Base-by-base conservation (phyloP, 805 yeast species). In the Suhomyces sp. region DNA sequence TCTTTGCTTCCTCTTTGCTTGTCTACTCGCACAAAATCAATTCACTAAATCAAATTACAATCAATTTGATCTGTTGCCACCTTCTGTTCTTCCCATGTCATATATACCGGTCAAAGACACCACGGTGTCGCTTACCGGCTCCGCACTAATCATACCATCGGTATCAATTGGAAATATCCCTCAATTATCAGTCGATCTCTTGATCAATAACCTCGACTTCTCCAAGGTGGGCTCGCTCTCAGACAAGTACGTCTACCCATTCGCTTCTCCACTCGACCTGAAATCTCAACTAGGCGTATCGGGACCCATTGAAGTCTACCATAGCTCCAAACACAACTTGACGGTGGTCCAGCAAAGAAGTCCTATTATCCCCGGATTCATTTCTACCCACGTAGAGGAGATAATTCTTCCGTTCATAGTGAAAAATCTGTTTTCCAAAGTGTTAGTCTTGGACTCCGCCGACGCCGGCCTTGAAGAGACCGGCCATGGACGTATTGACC, bases 151-250 rank as follows among this genome's bases (percentile, higher is more conserved):
- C 0, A 42, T 94, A 1, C 98, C 98, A 0, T 70, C 91, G 0
- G 87, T 94, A 0, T 84, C 97, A 3, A 80, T 89, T 5, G 98
- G 96, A 6, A 94, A 93, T 62, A 87, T 91, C 3, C 96, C 98
- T 0, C 99, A 94, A 66, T 71, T 93, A 47, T 70, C 92, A 0
- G 68, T 81, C 5, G 98, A 92, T 67, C 73, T 92, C 29, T 69
- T 93, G 24, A 73, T 91, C 8, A 87, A 86, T 60, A 82, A 85
- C n/a, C 69, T 80, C 23, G 76, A 74, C 4, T 80, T 86, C 53
- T 56, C 68, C 52, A 80, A 79, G 38, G 74, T 86, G 3, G 83
- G 80, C 9, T 63, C 80, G 13, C 68, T 92, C 27, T 87, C 87
- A 60, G 85, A 84, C 49, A 66, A 72, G 2, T 81, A 74, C 57